These are phyloP conservation scores for Calonectria ilicicola DNA, from an alignment of 2,329 filamentous ascomycete genomes.

Conservation along the genomic window DNA sequence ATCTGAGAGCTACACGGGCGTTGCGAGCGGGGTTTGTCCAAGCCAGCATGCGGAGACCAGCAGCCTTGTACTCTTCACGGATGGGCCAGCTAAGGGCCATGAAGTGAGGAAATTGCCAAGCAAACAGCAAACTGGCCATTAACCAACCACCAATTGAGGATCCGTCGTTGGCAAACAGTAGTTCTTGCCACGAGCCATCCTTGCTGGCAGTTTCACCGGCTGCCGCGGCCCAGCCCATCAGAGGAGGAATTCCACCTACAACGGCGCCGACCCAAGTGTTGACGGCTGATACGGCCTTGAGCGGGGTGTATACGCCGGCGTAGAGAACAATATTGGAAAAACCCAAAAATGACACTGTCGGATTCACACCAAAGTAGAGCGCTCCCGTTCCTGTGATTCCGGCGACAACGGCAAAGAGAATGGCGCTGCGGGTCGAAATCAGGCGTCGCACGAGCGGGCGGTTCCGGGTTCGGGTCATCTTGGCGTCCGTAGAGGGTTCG, in stretches of 20 bases:
- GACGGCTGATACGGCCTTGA: slow-evolving; percentile 86
- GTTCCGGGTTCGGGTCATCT: slow-evolving; percentile 94
- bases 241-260: slow-evolving; percentile 90
- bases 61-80: slow-evolving; percentile 85
- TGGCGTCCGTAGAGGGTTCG: slow-evolving; percentile 88
- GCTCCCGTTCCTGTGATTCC: slow-evolving; percentile 77
- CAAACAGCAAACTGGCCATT: slow-evolving; percentile 84
- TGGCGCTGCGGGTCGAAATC: slow-evolving; percentile 76
- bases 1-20: slow-evolving; percentile 86
- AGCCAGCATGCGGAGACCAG: slow-evolving; percentile 78
- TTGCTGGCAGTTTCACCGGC: slow-evolving; percentile 86
- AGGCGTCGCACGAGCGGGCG: slow-evolving; percentile 87
- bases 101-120: slow-evolving; percentile 99
- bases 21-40: slow-evolving; percentile 92
- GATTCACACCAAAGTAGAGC: slow-evolving; percentile 92
- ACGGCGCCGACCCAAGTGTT: slow-evolving; percentile 97
- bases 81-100: slow-evolving; percentile 93
- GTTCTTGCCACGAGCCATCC: slow-evolving; percentile 80
- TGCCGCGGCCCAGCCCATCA: slow-evolving; percentile 98
- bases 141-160: slow-evolving; percentile 86
- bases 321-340: slow-evolving; percentile 89
- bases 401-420: slow-evolving; percentile 82
- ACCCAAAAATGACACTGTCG: slow-evolving; percentile 89
- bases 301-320: slow-evolving; percentile 90
- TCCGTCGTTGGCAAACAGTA: slow-evolving; percentile 75